Percentiles rank a stretch among this genome's conserved stretches.
Conservation (phyloP, 2,329 filamentous ascomycete species). For the Grosmannia serpens region DNA sequence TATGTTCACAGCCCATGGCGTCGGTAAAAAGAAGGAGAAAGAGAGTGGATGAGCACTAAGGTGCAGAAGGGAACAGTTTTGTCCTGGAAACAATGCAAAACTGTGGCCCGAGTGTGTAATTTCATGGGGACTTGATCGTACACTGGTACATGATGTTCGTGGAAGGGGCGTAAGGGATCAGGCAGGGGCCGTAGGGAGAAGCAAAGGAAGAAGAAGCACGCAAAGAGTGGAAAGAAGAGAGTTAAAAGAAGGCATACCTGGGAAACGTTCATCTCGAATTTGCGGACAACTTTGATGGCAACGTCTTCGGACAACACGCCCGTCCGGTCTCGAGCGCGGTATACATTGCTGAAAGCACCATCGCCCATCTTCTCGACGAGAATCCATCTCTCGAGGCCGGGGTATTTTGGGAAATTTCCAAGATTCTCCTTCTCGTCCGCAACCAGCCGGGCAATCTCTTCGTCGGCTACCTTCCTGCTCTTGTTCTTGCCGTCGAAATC, state of each 20-base stretch:
- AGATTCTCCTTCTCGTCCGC: conserved; percentile 83
- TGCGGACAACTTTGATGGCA: conserved; percentile 96
- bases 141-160: no score
- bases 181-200: no score
- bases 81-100: no score
- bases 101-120: no score
- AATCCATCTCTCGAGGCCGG: conserved; percentile 75
- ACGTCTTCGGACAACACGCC: conserved; percentile 61
- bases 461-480: conserved; percentile 41
- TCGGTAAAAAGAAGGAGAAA: conserved; percentile 32
- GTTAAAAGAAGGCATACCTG: conserved; percentile 53
- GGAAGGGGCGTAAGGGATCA: no score
- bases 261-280: conserved; percentile 97
- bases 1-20: conserved; percentile 39
- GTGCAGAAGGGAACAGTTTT: no score
- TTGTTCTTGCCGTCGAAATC: conserved; percentile 22
- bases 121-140: no score
- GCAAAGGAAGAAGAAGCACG: conserved; percentile 15
- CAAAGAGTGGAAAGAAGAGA: conserved; percentile 11
- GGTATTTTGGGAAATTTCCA: conserved; percentile 76
- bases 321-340: conserved; percentile 67
- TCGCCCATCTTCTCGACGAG: conserved; percentile 97
- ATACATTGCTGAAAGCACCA: conserved; percentile 97
- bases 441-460: conserved; percentile 72
- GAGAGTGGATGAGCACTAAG: background rate